Base-by-base conservation (phyloP, 805 yeast genomes). In the Yamadazyma phyllophila region DNA sequence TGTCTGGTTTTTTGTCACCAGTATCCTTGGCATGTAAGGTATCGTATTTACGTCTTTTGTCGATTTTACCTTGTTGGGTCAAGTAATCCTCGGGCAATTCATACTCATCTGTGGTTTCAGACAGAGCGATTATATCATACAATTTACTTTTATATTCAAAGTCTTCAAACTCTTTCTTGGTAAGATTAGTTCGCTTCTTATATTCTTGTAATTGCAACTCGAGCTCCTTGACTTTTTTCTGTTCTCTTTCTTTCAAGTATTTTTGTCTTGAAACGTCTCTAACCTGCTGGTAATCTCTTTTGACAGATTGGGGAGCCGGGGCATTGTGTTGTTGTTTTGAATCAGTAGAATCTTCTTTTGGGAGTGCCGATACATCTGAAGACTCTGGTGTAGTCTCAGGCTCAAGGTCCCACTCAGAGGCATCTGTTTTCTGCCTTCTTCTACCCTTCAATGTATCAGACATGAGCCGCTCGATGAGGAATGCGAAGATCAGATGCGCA, bases 71-170 rank as follows among this genome's bases (percentile, higher is more conserved):
- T 12, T 71, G 68, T 11, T 68, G 70, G 2, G 76, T 77, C n/a
- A 74, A 49, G 49, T 76, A 74, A 41, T 81, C 88, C 31, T 77
- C 79, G 1, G 87, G 89, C 13, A 84, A 51, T 15, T 67, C 60
- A 50, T 81, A 85, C 26, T 47, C 50, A 29, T 37, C 39, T 9
- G 36, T 39, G n/a, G 42, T 45, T 6, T 48, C 5, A 69, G 77
- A n/a, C 55, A 47, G 53, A 14, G 50, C 49, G 26, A 57, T 49
- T 4, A 53, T 38, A 8, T 52, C 49, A 33, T 52, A 56, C 1
- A 62, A 47, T 13, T 51, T 49, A 14, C 37, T 32, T 33, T 62
- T 62, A 27, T 50, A 43, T 16, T 51, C 43, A 32, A 50, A 58
- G n/a, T 56, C 62, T 34, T 51, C 42, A 16, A 17, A 40, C 32